phyloP scores from a whole-genome alignment of 176 grass and related monocot genomes.

The Carex littledalei region DNA sequence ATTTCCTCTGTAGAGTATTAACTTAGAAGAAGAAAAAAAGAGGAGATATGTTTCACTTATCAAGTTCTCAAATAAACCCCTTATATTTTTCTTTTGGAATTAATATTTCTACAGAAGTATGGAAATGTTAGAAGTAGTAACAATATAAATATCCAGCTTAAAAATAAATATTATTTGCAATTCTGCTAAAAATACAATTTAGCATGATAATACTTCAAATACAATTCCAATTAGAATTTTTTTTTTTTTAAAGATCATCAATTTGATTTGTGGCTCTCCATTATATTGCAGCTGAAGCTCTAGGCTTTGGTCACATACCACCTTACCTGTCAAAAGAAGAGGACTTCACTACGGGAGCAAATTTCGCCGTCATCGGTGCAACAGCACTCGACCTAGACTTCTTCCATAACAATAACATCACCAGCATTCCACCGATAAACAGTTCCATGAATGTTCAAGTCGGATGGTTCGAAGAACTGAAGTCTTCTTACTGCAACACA shows the following conservation, averaged over 20 bases:
- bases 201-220: background rate
- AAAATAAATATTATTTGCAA: no score
- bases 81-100: background rate
- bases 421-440: constrained; percentile 52
- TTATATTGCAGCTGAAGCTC: constrained; percentile 47
- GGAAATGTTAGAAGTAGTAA: background rate
- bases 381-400: constrained; percentile 61
- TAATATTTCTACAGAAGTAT: background rate
- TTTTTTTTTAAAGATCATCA: background rate
- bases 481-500: constrained; percentile 40
- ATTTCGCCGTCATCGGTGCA: constrained; percentile 76
- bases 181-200: background rate
- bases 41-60: background rate
- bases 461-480: constrained; percentile 62
- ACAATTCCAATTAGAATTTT: background rate
- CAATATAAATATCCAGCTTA: background rate
- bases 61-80: background rate
- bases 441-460: constrained; percentile 64
- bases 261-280: background rate
- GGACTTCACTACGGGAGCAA: constrained; percentile 76
- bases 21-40: background rate
- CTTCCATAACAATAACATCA: constrained; percentile 58
- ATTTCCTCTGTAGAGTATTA: background rate
- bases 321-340: constrained; percentile 47
- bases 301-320: constrained; percentile 49